Percentiles rank a stretch among this genome's conserved stretches.
Evolutionary conservation across 495 filamentous ascomycete genomes (phyloP).

Genomic region (Polyplosphaeria fusca): DNA sequence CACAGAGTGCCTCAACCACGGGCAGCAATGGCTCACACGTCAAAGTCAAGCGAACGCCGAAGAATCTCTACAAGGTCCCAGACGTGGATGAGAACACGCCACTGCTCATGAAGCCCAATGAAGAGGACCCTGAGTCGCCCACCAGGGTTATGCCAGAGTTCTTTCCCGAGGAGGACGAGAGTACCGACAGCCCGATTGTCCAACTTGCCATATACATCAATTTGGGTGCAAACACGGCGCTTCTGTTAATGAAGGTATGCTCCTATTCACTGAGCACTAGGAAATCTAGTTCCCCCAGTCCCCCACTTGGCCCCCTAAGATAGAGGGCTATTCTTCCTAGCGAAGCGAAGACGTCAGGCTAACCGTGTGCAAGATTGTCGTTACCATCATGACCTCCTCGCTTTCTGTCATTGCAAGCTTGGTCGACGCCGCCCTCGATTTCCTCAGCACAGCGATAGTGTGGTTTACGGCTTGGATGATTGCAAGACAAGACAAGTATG

Average conservation of each 20-base stretch:
- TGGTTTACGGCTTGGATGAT: constrained; percentile 78
- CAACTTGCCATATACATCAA: constrained; percentile 81
- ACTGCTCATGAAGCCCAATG: constrained; percentile 47
- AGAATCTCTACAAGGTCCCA: constrained; percentile 73
- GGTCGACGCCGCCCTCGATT: constrained; percentile 85
- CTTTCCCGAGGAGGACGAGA: constrained; percentile 55
- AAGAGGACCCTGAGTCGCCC: constrained; percentile 40
- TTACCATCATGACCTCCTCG: constrained; percentile 73
- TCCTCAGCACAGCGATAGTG: constrained; percentile 80
- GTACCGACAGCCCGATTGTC: constrained; percentile 65
- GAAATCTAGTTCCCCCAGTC: no score
- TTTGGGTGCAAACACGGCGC: constrained; percentile 73
- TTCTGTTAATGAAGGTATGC: constrained; percentile 81
- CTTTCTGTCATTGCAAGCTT: constrained; percentile 85
- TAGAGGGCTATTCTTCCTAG: no score
- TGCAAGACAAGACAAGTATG: constrained; percentile 67
- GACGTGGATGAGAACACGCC: constrained; percentile 61
- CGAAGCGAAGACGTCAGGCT: no score
- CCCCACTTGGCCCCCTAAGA: no score
- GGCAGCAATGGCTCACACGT: constrained; percentile 30
- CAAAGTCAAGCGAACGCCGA: constrained; percentile 73
- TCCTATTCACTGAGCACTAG: no score
- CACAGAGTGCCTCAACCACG: constrained; percentile 8
- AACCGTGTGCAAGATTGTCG: no score
- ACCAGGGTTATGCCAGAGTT: constrained; percentile 37